These are phyloP conservation scores for Dioszegia crocea DNA, from an alignment of 768 basidiomycete genomes.

Conservation along the genomic window DNA sequence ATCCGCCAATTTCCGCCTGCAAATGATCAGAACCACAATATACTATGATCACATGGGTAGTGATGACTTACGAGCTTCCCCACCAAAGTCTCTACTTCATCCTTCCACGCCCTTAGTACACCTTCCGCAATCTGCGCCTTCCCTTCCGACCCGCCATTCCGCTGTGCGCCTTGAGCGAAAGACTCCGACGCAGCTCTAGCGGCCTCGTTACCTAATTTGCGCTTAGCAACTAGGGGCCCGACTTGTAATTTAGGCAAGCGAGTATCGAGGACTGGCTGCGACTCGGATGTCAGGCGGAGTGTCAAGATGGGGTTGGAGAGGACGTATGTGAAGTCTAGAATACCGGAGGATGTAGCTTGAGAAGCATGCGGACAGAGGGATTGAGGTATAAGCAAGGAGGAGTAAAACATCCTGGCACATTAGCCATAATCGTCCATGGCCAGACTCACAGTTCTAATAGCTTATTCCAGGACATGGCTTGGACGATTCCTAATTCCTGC, in stretches of 20 bases:
- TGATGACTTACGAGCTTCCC: too few species aligned
- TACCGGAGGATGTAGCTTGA: background rate
- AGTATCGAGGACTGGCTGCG: constrained; percentile 23
- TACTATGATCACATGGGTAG: too few species aligned
- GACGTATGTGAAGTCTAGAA: background rate
- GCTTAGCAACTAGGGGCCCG: constrained; percentile 36
- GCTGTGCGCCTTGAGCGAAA: background rate
- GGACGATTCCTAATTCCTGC: background rate
- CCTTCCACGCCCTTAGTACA: too few species aligned
- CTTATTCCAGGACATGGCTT: constrained; percentile 28
- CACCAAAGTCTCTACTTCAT: too few species aligned
- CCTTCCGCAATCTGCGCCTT: too few species aligned
- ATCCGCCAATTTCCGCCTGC: background rate
- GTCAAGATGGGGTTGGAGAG: background rate
- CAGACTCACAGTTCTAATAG: constrained; percentile 33
- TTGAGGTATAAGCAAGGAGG: constrained; percentile 10
- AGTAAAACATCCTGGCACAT: constrained; percentile 23
- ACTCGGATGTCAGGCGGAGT: constrained; percentile 3
- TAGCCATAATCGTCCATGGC: background rate
- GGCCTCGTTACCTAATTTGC: constrained; percentile 26
- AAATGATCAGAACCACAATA: too few species aligned
- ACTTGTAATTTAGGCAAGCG: constrained; percentile 42
- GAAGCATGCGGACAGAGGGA: constrained; percentile 22
- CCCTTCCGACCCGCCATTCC: too few species aligned
- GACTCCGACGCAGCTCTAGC: constrained; percentile 18